Evolutionary conservation across 2,329 filamentous ascomycete species (phyloP).

Genomic region (Nannizziopsis barbatae): DNA sequence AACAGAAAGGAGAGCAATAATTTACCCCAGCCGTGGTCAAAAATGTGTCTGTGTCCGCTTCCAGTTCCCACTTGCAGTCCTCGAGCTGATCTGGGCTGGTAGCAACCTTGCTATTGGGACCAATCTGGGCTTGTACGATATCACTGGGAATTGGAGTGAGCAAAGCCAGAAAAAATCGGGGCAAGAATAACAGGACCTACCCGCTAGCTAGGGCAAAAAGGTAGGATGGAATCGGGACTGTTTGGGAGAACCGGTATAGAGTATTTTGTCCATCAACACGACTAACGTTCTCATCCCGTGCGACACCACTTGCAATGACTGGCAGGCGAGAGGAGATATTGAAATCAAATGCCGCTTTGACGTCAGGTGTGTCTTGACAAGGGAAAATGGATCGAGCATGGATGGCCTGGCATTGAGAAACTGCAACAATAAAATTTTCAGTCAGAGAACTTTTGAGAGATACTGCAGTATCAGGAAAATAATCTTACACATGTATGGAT

Average conservation of each 20-base stretch:
- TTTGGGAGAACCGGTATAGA: conserved; percentile 77
- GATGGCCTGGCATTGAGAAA: conserved; percentile 95
- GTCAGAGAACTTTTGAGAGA: neutral
- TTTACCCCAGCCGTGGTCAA: conserved; percentile 65
- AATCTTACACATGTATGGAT: conserved; percentile 72
- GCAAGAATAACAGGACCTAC: conserved; percentile 19
- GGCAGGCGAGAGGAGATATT: conserved; percentile 75
- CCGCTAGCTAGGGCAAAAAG: conserved; percentile 78
- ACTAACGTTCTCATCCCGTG: conserved; percentile 41
- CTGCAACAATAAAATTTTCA: conserved; percentile 22
- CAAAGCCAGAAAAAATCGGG: neutral
- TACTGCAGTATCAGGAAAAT: neutral
- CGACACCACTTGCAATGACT: conserved; percentile 81
- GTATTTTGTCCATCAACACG: conserved; percentile 45
- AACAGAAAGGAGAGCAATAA: neutral
- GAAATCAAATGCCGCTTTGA: conserved; percentile 92
- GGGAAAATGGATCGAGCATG: conserved; percentile 89
- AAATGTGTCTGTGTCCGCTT: conserved; percentile 82
- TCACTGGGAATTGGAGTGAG: conserved; percentile 49
- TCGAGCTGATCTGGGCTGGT: conserved; percentile 79
- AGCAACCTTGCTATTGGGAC: conserved; percentile 71
- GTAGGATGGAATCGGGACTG: conserved; percentile 86
- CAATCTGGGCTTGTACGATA: conserved; percentile 73
- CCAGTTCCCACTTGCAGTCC: conserved; percentile 81
- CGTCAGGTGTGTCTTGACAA: conserved; percentile 93